phyloP scores from a whole-genome alignment of 495 filamentous ascomycete genomes.

The Pyrenula aspistea region DNA sequence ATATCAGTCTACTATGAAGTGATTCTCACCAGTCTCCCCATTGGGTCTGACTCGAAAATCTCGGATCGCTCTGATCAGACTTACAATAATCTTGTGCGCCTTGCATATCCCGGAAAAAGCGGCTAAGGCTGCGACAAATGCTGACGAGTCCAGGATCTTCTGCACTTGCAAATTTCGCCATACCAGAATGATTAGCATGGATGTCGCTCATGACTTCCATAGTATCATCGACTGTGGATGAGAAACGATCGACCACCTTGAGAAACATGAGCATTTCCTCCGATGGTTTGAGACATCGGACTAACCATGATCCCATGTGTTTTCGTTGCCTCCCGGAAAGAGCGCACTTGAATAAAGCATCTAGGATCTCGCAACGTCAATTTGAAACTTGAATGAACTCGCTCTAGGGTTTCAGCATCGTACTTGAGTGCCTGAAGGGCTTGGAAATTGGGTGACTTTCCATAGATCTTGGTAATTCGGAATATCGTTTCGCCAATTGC shows the following conservation, averaged over 20 bases:
- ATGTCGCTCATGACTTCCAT: no score
- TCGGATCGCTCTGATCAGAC: no score
- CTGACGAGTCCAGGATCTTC: slow-evolving; percentile 23
- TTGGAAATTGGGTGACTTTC: slow-evolving; percentile 1
- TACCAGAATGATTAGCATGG: slow-evolving; percentile 24
- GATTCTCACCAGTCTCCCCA: no score
- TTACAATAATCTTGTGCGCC: no score
- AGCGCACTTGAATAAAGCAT: slow-evolving; percentile 1
- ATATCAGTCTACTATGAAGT: no score
- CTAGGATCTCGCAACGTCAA: not conserved
- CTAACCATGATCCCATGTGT: slow-evolving; percentile 4
- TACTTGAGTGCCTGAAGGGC: not conserved
- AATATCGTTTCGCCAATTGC: no score
- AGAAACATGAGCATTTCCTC: slow-evolving; percentile 1
- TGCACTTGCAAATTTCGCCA: slow-evolving; percentile 23
- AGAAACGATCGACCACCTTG: slow-evolving; percentile 6
- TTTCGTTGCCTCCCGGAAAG: slow-evolving; percentile 4
- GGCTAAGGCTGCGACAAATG: slow-evolving; percentile 6
- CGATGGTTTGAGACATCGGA: not conserved
- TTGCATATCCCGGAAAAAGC: no score
- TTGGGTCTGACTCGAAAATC: no score
- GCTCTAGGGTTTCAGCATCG: slow-evolving; percentile 4
- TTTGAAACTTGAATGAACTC: not conserved
- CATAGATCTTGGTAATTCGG: no score
- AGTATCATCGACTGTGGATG: no score